Percentiles rank a stretch among this genome's conserved stretches.
Evolutionary conservation across 129 eudicot species (phyloP).

Genomic region (Escallonia rubra): DNA sequence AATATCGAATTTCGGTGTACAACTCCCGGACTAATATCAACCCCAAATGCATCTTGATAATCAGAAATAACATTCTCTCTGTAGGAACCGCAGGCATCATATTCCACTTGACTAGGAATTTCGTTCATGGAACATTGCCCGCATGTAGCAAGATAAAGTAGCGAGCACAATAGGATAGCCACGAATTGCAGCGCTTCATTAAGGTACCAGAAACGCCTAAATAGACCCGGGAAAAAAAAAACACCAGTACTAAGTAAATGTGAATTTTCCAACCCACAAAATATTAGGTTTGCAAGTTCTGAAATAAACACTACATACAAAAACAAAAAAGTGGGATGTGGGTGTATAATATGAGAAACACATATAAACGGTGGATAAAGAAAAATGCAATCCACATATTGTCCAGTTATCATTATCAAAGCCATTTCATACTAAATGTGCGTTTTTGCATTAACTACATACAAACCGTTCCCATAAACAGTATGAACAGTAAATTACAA

Average conservation of each 20-base stretch:
- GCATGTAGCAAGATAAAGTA: slow-evolving; percentile 33
- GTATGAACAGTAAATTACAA: no score
- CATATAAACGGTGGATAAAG: no score
- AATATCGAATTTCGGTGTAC: slow-evolving; percentile 14
- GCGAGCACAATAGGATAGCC: slow-evolving; percentile 37
- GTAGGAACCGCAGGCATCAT: slow-evolving; percentile 40
- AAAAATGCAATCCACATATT: no score
- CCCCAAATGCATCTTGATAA: slow-evolving; percentile 30
- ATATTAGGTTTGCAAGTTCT: background rate
- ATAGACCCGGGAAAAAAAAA: slow-evolving; percentile 4
- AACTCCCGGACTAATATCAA: slow-evolving; percentile 15
- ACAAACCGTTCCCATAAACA: no score
- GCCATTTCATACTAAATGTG: no score
- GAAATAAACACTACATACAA: no score
- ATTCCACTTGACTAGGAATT: slow-evolving; percentile 26
- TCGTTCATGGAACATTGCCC: slow-evolving; percentile 44
- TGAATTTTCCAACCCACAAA: slow-evolving; percentile 1
- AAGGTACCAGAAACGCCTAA: slow-evolving; percentile 41
- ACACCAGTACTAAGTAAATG: background rate
- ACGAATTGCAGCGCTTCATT: slow-evolving; percentile 35
- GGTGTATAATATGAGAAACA: no score
- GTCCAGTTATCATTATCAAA: no score
- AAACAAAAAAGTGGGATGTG: no score
- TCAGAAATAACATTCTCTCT: slow-evolving; percentile 20
- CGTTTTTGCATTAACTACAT: no score